A percentile compares a stretch with the other conserved stretches of the same genome.
These are phyloP conservation scores for Coemansia sp. DNA, from an alignment of 192 early-diverging fungal genomes.

Conservation along the genomic window DNA sequence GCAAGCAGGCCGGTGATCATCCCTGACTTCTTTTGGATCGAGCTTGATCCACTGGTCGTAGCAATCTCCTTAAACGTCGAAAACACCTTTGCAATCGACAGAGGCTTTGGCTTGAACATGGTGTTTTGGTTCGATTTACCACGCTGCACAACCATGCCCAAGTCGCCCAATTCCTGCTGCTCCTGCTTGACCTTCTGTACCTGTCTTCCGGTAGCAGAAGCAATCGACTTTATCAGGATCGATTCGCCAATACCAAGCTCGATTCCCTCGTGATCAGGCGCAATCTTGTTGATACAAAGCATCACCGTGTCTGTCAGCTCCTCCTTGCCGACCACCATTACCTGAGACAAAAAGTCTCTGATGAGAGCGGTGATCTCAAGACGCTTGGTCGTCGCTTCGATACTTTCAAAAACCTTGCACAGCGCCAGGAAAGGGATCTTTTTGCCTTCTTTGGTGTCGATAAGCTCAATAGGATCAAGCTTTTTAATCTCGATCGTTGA, in stretches of 20 bases:
- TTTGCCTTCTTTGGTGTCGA: constrained; percentile 40
- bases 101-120: constrained; percentile 75
- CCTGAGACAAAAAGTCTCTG: constrained; percentile 38
- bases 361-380: constrained; percentile 45
- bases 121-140: constrained; percentile 85
- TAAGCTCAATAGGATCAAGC: constrained; percentile 16
- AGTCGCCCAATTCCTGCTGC: constrained; percentile 75
- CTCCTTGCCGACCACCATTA: constrained; percentile 33
- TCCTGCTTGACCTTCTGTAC: constrained; percentile 77
- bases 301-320: constrained; percentile 70
- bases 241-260: constrained; percentile 97
- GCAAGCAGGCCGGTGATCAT: constrained; percentile 77
- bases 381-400: constrained; percentile 86
- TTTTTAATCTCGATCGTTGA: constrained; percentile 5
- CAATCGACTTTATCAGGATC: constrained; percentile 91
- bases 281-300: constrained; percentile 88
- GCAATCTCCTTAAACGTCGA: constrained; percentile 86
- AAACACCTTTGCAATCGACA: constrained; percentile 82
- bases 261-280: constrained; percentile 92
- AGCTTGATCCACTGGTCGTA: constrained; percentile 66
- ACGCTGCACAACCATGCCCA: constrained; percentile 87
- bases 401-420: constrained; percentile 86
- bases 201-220: constrained; percentile 78
- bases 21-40: constrained; percentile 64
- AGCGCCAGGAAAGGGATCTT: constrained; percentile 75